phyloP scores from a whole-genome alignment of 176 grass and related monocot genomes.

The Eleusine indica region DNA sequence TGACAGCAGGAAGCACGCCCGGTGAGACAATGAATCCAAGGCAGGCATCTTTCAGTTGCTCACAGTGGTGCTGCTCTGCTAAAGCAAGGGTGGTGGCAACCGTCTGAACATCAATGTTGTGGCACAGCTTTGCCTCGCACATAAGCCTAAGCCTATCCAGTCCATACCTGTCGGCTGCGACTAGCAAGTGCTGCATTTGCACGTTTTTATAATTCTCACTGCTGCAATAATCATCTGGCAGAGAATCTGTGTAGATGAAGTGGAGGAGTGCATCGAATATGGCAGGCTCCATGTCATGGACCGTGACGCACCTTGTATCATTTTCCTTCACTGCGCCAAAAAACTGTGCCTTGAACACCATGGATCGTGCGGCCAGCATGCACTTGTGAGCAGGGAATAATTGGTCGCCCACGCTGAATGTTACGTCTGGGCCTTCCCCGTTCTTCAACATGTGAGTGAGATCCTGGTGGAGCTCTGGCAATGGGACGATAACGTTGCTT shows the following conservation, averaged over 20 bases:
- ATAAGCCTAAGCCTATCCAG: constrained; percentile 10
- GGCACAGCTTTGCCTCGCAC: constrained; percentile 8
- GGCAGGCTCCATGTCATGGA: not conserved
- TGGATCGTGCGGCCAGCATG: constrained; percentile 26
- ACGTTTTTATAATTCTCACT: not conserved
- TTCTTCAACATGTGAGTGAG: not conserved
- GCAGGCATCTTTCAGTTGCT: constrained; percentile 1
- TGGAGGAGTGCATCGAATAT: constrained; percentile 38
- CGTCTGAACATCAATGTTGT: not conserved
- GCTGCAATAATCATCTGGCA: not conserved
- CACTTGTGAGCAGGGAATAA: constrained; percentile 17
- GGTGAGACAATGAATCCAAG: not conserved
- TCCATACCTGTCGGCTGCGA: constrained; percentile 23
- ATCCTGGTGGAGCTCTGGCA: not conserved
- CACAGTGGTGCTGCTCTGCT: constrained; percentile 36
- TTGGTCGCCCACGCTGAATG: constrained; percentile 7
- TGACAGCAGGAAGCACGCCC: not conserved
- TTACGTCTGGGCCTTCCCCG: constrained; percentile 20
- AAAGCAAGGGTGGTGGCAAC: constrained; percentile 8
- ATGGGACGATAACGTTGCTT: not conserved
- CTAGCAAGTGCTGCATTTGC: constrained; percentile 23
- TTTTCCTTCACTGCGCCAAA: constrained; percentile 11
- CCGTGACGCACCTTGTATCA: not conserved
- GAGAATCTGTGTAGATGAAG: constrained; percentile 25
- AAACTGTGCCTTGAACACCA: constrained; percentile 29